phyloP scores from a whole-genome alignment of 2,329 filamentous ascomycete species.

The Teratosphaeria epicoccoides region DNA sequence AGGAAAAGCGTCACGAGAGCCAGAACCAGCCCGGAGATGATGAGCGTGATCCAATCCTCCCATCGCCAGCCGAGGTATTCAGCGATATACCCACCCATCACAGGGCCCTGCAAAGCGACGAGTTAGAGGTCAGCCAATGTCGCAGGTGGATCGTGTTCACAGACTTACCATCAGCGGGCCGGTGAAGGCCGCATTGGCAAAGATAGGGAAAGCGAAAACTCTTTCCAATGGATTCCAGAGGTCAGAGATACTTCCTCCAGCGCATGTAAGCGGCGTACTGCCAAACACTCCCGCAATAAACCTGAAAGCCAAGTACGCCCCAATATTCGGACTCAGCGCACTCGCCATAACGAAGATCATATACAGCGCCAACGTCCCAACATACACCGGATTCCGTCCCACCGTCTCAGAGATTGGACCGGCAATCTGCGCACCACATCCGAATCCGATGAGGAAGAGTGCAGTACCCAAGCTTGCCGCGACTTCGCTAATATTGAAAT shows the following conservation, averaged over 20 bases:
- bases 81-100: slow-evolving; percentile 38
- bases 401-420: slow-evolving; percentile 40
- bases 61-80: slow-evolving; percentile 16
- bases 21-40: slow-evolving; percentile 22
- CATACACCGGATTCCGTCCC: slow-evolving; percentile 37
- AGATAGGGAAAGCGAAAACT: slow-evolving; percentile 41
- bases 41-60: slow-evolving; percentile 32
- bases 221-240: slow-evolving; percentile 39
- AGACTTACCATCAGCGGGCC: slow-evolving; percentile 25
- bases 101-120: slow-evolving; percentile 24
- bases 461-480: slow-evolving; percentile 42
- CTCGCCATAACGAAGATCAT: slow-evolving; percentile 41
- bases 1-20: slow-evolving; percentile 31
- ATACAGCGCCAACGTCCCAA: slow-evolving; percentile 36
- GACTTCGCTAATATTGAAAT: slow-evolving; percentile 41
- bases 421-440: slow-evolving; percentile 37
- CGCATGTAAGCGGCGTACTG: slow-evolving; percentile 36
- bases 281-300: slow-evolving; percentile 41
- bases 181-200: slow-evolving; percentile 35
- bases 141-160: too few species aligned
- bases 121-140: background rate
- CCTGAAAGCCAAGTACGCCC: slow-evolving; percentile 38
- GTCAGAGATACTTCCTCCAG: slow-evolving; percentile 38
- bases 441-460: slow-evolving; percentile 32
- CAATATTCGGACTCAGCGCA: slow-evolving; percentile 38